phyloP scores from a whole-genome alignment of 73 alveolate species.

The Diophrys appendiculata region DNA sequence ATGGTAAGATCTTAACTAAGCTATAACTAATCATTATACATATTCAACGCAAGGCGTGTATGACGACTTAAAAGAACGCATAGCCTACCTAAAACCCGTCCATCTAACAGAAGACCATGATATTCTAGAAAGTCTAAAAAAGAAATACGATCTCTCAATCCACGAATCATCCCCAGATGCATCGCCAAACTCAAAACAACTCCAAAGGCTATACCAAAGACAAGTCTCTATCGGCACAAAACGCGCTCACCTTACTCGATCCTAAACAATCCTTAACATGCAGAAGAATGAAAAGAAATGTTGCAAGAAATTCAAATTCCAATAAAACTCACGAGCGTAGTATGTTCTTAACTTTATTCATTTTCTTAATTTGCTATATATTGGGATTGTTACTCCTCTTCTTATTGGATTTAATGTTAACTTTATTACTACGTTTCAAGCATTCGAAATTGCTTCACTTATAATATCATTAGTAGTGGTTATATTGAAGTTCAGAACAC shows the following conservation, averaged over 20 bases:
- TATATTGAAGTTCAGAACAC: constrained; percentile 44
- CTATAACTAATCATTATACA: background rate
- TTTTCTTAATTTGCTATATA: background rate
- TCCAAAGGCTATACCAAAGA: background rate
- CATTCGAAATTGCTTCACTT: too few relatives aligned
- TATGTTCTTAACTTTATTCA: background rate
- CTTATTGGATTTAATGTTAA: too few relatives aligned
- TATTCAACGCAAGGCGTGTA: background rate
- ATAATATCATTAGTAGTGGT: constrained; percentile 17
- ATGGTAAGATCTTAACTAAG: background rate
- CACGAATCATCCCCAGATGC: background rate
- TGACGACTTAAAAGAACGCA: background rate
- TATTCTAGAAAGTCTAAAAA: background rate
- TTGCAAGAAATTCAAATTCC: background rate
- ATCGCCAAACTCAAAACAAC: background rate
- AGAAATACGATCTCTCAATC: background rate
- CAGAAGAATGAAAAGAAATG: background rate
- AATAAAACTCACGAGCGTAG: background rate
- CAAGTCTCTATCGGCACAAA: background rate
- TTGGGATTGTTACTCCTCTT: too few relatives aligned
- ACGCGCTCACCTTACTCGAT: background rate
- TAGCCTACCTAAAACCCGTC: background rate
- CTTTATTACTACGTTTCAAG: too few relatives aligned
- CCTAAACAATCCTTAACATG: background rate
- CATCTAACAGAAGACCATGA: background rate